A percentile compares a stretch with the other conserved stretches of the same genome.
Evolutionary conservation across 495 filamentous ascomycete genomes (phyloP).

Genomic region (Aspergillus mulundensis): DNA sequence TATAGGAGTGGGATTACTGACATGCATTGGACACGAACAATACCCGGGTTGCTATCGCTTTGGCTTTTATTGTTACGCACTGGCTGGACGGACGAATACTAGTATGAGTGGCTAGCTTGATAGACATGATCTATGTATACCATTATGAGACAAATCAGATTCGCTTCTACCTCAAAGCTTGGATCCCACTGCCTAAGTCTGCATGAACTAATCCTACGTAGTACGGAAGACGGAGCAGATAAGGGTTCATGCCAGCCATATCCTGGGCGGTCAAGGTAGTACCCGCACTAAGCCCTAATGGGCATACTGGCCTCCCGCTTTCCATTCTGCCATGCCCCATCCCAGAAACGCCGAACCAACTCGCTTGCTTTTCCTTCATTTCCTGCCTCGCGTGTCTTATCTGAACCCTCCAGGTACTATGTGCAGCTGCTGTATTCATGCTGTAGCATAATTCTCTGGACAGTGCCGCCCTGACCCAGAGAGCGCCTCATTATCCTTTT

Average conservation of each 20-base stretch:
- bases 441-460: slow-evolving; percentile 6
- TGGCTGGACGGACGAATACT: background rate
- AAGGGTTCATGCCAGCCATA: background rate
- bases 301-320: slow-evolving; percentile 21
- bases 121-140: slow-evolving; percentile 3
- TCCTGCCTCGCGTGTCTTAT: background rate
- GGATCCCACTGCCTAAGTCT: too few relatives aligned
- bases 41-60: slow-evolving; percentile 7
- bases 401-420: background rate
- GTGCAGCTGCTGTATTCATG: slow-evolving; percentile 1
- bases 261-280: background rate
- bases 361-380: slow-evolving; percentile 4
- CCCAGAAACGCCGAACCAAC: background rate
- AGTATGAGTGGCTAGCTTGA: background rate
- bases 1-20: slow-evolving; percentile 2
- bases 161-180: background rate
- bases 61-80: slow-evolving; percentile 1
- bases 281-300: background rate
- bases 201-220: too few relatives aligned
- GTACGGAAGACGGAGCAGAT: background rate
- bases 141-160: slow-evolving; percentile 1
- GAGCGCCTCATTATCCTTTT: slow-evolving; percentile 8
- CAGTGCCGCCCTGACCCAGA: slow-evolving; percentile 4
- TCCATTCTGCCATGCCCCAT: slow-evolving; percentile 17
- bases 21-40: slow-evolving; percentile 14